Conservation (phyloP, 805 yeast genomes). For the Candida tallmaniae region DNA sequence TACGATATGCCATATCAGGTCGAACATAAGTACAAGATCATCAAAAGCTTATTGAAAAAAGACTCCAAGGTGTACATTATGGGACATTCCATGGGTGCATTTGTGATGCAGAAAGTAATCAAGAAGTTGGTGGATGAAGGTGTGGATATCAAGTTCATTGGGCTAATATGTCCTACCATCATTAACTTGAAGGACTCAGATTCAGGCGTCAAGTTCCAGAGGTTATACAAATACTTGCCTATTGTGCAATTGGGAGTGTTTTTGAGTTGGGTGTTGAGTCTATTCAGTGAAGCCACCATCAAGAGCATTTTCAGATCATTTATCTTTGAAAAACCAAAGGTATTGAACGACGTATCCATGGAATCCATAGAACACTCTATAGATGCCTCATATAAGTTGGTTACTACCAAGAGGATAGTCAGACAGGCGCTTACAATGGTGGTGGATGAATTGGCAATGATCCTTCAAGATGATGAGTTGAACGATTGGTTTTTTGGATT, state of each 20-base stretch:
- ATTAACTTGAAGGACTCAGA: slow-evolving; percentile 49
- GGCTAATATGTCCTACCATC: slow-evolving; percentile 68
- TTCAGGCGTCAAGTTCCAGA: slow-evolving; percentile 27
- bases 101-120: slow-evolving; percentile 53
- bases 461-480: slow-evolving; percentile 45
- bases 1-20: slow-evolving; percentile 52
- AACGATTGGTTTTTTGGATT: slow-evolving; percentile 44
- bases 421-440: slow-evolving; percentile 56
- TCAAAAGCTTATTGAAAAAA: slow-evolving; percentile 28
- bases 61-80: slow-evolving; percentile 35
- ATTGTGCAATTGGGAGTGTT: slow-evolving; percentile 15
- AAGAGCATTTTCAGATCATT: slow-evolving; percentile 17
- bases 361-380: slow-evolving; percentile 26
- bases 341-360: slow-evolving; percentile 14
- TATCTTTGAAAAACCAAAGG: slow-evolving; percentile 15
- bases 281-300: slow-evolving; percentile 18
- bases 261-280: slow-evolving; percentile 23
- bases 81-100: slow-evolving; percentile 74
- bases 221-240: slow-evolving; percentile 24
- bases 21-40: slow-evolving; percentile 51
- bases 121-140: slow-evolving; percentile 18
- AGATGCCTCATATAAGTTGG: slow-evolving; percentile 39
- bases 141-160: slow-evolving; percentile 38
- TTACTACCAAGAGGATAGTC: slow-evolving; percentile 40
- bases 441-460: slow-evolving; percentile 51